Evolutionary conservation across 352 stramenopile genomes (phyloP), one percentile per base, ranked within the genome.

Genomic region (Plasmopara viticola): DNA sequence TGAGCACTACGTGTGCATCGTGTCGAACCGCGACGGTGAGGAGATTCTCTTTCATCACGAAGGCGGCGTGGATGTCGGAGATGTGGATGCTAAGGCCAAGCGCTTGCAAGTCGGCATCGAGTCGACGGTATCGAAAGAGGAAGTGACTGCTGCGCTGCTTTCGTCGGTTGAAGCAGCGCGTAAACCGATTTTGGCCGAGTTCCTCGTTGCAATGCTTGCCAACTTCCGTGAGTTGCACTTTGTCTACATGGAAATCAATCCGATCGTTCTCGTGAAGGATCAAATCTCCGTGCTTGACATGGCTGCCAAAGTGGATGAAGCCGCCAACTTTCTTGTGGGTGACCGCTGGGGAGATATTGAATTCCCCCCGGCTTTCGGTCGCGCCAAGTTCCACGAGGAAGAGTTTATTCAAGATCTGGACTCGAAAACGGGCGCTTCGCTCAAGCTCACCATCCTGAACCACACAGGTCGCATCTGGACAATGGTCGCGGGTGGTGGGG

Each of bases 201-300:
- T 98, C 76, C 63, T 98, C 9, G 69, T 88, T 3, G 70, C 68
- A n/a, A 85, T 98, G 58, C 81, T 98, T 37, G 73, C 90, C 54
- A 78, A 91, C 4, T 98, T 97, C 84, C 75, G 94, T 18, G 90
- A 91, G 49, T 70, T 98, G 39, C 95, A 98, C 75, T 98, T 98
- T 70, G 87, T 95, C 18, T 98, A 98, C 78, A 96, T 98, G 88
- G 94, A 98, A 71, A 98, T 98, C 67, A 98, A 98, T 74, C 95
- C 95, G 17, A 92, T 98, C 54, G 94, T 98, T 52, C 78, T 98
- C 6, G 85, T 95, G 12, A 81, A 76, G 12, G 76, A 95, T 63
- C 80, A 88, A 62, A 95, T 98, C 50, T 91, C 85, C 25, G 93
- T 96, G 50, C 74, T 98, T 4, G 95, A 98, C 68, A 94, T 98